Conservation (phyloP, 164 flowering plant species). For the Protea cynaroides region DNA sequence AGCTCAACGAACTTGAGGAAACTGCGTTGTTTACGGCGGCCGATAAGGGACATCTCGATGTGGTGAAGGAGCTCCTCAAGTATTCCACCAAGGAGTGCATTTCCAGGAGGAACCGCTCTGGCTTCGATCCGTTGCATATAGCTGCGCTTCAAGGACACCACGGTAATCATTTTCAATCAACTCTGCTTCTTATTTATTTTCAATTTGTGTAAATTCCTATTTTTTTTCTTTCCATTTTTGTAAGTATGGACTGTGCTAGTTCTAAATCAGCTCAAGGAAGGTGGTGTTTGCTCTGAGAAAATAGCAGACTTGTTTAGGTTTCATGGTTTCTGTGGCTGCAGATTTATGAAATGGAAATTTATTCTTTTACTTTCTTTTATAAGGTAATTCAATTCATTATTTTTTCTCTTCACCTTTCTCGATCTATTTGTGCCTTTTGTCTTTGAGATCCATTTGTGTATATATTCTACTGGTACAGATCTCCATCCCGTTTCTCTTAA, state of each 20-base stretch:
- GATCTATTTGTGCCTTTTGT: not conserved
- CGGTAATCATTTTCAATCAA: conserved; percentile 27
- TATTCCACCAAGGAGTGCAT: conserved; percentile 36
- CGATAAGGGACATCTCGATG: conserved; percentile 36
- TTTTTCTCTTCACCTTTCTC: no score
- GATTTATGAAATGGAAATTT: no score
- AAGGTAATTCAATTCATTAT: no score
- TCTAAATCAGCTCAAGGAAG: not conserved
- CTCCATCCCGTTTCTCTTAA: no score
- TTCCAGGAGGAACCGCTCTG: conserved; percentile 50
- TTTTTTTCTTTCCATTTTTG: not conserved
- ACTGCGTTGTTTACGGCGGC: conserved; percentile 47
- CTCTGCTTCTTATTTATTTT: not conserved
- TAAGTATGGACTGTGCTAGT: not conserved
- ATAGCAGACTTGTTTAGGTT: no score
- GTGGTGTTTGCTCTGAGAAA: no score
- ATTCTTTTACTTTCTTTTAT: no score
- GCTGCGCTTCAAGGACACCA: conserved; percentile 68
- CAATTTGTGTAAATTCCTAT: not conserved
- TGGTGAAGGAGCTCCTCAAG: conserved; percentile 41
- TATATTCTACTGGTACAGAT: no score
- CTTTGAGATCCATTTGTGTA: not conserved
- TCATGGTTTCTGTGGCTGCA: no score
- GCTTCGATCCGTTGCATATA: conserved; percentile 59
- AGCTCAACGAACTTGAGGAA: conserved; percentile 50